phyloP scores from a whole-genome alignment of 345 rosid genomes.

The Ceriops zippeliana region DNA sequence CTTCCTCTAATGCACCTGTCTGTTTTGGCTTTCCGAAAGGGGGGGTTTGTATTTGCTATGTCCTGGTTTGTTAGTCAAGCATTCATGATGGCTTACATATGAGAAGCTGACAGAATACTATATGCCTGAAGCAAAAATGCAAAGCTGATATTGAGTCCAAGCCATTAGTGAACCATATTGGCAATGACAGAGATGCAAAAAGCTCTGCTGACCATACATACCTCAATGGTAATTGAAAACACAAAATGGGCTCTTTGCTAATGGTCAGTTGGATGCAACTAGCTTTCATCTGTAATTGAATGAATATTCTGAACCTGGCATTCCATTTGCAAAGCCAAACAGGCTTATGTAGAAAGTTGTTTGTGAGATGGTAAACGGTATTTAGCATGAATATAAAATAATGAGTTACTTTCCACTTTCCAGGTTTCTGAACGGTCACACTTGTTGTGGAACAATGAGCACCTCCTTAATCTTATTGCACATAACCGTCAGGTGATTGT shows the following conservation, averaged over 20 bases:
- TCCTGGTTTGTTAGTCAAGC: not conserved
- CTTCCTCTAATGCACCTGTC: not conserved
- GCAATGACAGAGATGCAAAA: too few species aligned
- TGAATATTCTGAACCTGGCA: too few species aligned
- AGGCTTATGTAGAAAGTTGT: not conserved
- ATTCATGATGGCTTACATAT: slow-evolving; percentile 4
- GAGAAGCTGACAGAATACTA: slow-evolving; percentile 2
- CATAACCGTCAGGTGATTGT: slow-evolving; percentile 53
- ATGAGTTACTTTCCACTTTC: slow-evolving; percentile 18
- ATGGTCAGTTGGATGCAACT: too few species aligned
- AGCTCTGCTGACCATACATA: too few species aligned
- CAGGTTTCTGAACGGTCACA: slow-evolving; percentile 86
- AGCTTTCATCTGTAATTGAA: too few species aligned
- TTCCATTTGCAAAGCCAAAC: too few species aligned
- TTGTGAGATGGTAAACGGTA: not conserved
- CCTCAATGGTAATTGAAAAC: too few species aligned
- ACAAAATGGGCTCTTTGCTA: too few species aligned
- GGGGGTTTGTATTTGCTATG: not conserved
- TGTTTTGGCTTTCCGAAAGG: not conserved
- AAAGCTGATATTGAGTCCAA: too few species aligned
- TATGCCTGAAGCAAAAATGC: too few species aligned
- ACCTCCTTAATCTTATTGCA: slow-evolving; percentile 46
- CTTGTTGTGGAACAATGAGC: slow-evolving; percentile 71
- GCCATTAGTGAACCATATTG: too few species aligned
- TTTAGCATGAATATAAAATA: not conserved